phyloP scores from a whole-genome alignment of 305 asterid genomes.

The Fraxinus baroniana region DNA sequence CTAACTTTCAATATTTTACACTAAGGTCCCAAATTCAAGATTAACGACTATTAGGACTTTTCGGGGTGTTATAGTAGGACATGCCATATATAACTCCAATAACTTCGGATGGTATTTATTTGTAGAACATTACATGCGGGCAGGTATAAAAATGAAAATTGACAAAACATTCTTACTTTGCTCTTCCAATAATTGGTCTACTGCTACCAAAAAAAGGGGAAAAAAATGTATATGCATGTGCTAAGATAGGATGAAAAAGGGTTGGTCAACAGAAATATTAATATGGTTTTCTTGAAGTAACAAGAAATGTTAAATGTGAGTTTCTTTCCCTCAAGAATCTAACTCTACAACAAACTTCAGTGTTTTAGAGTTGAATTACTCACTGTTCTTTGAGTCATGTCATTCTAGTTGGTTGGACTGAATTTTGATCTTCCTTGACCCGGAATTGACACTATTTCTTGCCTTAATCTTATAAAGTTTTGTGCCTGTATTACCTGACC shows the following conservation, averaged over 20 bases:
- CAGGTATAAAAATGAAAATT: neutral
- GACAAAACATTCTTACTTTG: neutral
- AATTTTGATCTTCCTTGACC: neutral
- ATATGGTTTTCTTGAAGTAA: neutral
- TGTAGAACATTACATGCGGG: neutral
- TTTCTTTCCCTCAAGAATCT: neutral
- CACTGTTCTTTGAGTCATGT: neutral
- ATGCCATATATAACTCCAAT: neutral
- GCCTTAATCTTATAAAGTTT: too few relatives aligned
- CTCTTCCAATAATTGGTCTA: neutral
- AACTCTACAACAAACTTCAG: neutral
- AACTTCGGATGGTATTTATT: neutral
- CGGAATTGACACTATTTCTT: neutral
- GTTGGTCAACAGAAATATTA: neutral
- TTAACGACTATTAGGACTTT: too few relatives aligned
- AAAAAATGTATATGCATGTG: neutral
- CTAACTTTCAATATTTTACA: too few relatives aligned
- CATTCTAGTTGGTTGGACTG: neutral
- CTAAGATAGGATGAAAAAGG: neutral
- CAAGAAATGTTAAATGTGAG: slow-evolving; percentile 4
- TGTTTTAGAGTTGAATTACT: neutral
- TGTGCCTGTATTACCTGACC: neutral
- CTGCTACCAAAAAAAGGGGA: neutral
- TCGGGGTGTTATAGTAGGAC: neutral
- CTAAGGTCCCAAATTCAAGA: too few relatives aligned